Conservation (phyloP, 2,329 filamentous ascomycete genomes). For the Diaporthe longicolla region DNA sequence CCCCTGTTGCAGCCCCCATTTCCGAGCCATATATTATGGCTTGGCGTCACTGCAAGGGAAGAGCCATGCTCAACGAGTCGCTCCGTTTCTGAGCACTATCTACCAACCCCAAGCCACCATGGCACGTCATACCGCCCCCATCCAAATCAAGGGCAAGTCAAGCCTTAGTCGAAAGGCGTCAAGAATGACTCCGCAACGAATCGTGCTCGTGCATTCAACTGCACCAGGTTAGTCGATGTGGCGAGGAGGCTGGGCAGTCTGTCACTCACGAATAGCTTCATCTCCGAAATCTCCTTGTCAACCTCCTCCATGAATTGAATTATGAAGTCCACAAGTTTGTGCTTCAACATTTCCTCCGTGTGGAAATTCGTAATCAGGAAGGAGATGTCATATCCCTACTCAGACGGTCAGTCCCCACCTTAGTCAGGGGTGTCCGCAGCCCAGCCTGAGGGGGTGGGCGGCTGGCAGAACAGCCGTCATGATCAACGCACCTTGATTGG, state of each 20-base stretch:
- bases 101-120: neutral
- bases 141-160: neutral
- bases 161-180: conserved; percentile 71
- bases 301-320: conserved; percentile 99
- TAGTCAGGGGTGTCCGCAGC: neutral
- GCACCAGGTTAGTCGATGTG: conserved; percentile 37
- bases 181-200: conserved; percentile 99
- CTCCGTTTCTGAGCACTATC: conserved; percentile 3
- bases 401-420: conserved; percentile 37
- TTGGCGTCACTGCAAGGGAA: neutral
- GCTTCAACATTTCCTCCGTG: conserved; percentile 98
- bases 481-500: conserved; percentile 81
- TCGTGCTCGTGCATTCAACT: conserved; percentile 96
- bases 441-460: neutral
- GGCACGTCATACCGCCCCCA: neutral
- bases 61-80: neutral
- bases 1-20: neutral
- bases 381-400: conserved; percentile 95
- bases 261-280: conserved; percentile 88
- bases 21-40: neutral
- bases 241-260: conserved; percentile 46
- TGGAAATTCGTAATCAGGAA: conserved; percentile 99
- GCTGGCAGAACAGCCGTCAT: neutral
- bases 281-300: conserved; percentile 99
- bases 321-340: conserved; percentile 99